These are phyloP conservation scores for Arabidopsis hybrid DNA, from an alignment of 441 rosid genomes.

Conservation along the genomic window DNA sequence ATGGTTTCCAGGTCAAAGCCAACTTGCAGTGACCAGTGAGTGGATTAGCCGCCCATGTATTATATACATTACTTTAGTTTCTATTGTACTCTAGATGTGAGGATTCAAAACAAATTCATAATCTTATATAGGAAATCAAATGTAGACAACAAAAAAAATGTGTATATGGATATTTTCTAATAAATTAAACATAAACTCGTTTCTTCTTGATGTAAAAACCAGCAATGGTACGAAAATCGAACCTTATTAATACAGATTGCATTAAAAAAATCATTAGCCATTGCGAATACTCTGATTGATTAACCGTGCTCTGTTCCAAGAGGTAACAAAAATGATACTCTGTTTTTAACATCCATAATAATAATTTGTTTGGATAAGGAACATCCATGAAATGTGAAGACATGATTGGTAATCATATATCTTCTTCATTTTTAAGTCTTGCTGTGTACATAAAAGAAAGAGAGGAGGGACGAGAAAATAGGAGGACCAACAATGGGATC, in stretches of 20 bases:
- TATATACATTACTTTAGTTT: neutral
- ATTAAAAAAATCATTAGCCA: no score
- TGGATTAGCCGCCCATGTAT: neutral
- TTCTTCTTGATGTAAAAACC: no score
- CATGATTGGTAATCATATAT: neutral
- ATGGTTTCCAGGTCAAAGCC: neutral
- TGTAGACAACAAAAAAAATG: neutral
- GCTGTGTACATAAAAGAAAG: conserved; percentile 1
- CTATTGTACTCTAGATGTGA: neutral
- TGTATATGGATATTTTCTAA: neutral
- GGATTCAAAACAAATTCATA: neutral
- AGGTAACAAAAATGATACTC: neutral
- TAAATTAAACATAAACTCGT: neutral
- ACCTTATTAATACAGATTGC: no score
- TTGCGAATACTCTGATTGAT: neutral
- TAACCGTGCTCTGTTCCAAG: neutral
- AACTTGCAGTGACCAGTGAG: neutral
- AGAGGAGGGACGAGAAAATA: conserved; percentile 6
- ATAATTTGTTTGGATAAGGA: neutral
- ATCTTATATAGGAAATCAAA: neutral
- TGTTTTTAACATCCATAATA: neutral
- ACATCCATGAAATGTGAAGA: neutral
- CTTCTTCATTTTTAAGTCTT: neutral
- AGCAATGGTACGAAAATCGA: no score
- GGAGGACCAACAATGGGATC: conserved; percentile 21